Conservation (phyloP, 371 early-diverging fungal genomes). For the Actinomucor elegans region DNA sequence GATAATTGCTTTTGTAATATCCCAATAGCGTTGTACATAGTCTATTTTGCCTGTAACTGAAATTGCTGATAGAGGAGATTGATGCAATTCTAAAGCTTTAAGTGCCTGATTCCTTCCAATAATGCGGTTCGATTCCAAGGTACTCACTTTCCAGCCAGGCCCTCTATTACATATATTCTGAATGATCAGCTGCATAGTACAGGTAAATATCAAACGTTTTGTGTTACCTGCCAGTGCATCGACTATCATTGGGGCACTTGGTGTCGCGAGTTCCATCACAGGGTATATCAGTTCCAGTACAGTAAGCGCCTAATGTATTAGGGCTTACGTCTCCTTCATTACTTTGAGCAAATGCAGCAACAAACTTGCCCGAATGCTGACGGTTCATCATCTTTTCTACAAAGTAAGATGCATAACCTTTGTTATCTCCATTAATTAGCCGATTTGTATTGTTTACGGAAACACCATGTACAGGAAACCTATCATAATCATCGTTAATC, state of each 20-base stretch:
- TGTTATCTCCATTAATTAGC: conserved; percentile 66
- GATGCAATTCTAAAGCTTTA: conserved; percentile 36
- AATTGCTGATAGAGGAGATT: not conserved
- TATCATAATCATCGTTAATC: no score
- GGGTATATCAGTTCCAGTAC: conserved; percentile 57
- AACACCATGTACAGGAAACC: conserved; percentile 68
- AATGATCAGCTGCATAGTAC: no score
- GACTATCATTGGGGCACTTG: conserved; percentile 37
- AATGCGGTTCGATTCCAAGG: conserved; percentile 52
- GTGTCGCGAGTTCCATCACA: conserved; percentile 54
- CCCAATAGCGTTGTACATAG: conserved; percentile 42
- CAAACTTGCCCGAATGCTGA: conserved; percentile 27
- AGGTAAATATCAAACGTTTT: no score
- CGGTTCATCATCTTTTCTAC: conserved; percentile 39
- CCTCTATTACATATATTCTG: no score
- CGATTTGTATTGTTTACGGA: conserved; percentile 59
- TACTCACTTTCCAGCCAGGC: conserved; percentile 35
- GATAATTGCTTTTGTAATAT: conserved; percentile 41
- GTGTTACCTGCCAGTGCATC: conserved; percentile 38
- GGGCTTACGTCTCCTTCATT: conserved; percentile 71
- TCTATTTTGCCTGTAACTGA: conserved; percentile 33
- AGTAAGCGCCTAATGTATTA: conserved; percentile 56
- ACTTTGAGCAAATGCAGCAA: conserved; percentile 66
- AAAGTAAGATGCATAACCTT: conserved; percentile 62
- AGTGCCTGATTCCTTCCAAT: conserved; percentile 55